Conservation (phyloP, 768 basidiomycete genomes). For the Lactarius hatsudake region DNA sequence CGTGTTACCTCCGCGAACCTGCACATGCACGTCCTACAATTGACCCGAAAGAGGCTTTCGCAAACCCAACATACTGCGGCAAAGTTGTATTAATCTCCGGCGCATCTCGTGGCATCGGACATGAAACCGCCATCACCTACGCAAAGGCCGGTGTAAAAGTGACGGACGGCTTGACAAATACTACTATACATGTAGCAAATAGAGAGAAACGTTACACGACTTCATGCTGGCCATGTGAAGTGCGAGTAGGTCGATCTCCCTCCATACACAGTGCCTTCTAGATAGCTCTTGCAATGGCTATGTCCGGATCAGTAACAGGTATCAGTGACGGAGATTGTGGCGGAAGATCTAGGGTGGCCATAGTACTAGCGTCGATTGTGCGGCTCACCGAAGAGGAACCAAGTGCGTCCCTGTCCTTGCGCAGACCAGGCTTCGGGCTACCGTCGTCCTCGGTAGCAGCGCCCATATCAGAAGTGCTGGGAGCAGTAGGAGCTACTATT, state of each 20-base stretch:
- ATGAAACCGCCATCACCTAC: constrained; percentile 4
- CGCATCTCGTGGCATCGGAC: constrained; percentile 28
- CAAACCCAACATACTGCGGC: constrained; percentile 20
- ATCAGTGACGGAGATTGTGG: neutral
- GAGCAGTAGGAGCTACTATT: neutral
- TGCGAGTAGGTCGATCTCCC: neutral
- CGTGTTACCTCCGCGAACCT: too few species aligned
- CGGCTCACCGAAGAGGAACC: neutral
- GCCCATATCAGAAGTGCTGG: neutral
- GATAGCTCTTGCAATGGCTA: neutral
- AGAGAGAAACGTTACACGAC: neutral
- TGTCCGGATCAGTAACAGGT: neutral
- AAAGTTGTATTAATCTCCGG: constrained; percentile 29
- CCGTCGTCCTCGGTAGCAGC: neutral
- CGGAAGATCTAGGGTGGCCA: neutral
- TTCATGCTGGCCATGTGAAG: neutral
- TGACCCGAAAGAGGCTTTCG: neutral
- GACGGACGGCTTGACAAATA: neutral
- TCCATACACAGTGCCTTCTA: neutral
- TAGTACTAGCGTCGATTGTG: neutral
- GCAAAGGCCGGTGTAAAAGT: constrained; percentile 18
- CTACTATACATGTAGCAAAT: too few species aligned
- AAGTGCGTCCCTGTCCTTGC: neutral
- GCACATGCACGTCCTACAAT: constrained; percentile 12
- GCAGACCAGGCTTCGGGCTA: neutral